Evolutionary conservation across 2,329 filamentous ascomycete species (phyloP), one percentile per base, ranked within the genome.

Genomic region (Diplodia sapinea): DNA sequence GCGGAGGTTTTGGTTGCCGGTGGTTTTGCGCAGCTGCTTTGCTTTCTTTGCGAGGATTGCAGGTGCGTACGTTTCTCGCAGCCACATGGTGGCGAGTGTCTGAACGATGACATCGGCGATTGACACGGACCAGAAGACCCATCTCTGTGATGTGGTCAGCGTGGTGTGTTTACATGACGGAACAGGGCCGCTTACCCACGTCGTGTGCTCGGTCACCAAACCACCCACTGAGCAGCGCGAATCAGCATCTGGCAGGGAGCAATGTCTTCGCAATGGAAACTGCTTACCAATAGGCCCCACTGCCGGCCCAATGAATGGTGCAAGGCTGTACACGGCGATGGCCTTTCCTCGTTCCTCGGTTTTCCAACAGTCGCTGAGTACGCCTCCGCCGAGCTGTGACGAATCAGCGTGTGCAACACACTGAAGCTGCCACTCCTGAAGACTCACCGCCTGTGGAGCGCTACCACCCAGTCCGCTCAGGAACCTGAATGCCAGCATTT

Each of bases 41-140:
- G 91, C 90, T 17, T 87, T 88, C 13, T 74, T 69, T 68, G 79
- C 79, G 38, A 84, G 72, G n/a, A 84, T 77, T 0, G 81, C 72
- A 0, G 82, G 82, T 0, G 76, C 81, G 69, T 81, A 84, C 8
- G 82, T 83, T 70, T 84, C 82, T 0, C 81, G 89, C 66, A 92
- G 81, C 70, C 89, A 84, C 73, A 88, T 84, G 51, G 90, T 77
- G 6, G 89, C 89, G 0, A 84, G 78, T 23, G 85, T 63, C 73
- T 90, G 88, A 61, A 92, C 84, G 20, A 86, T 69, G 3, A 83
- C 87, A 69, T 87, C 86, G 15, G 81, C 80, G 68, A 91, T 88
- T 1, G 87, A 87, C 1, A 87, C 89, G 0, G 86, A 82, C 79
- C 86, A 91, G 79, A 92, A 92, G 15, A 88, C 85, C 90, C 90